Percentiles rank a stretch among this genome's conserved stretches.
These are phyloP conservation scores for Tolypocladium inflatum DNA, from an alignment of 2,329 filamentous ascomycete species.

Conservation along the genomic window DNA sequence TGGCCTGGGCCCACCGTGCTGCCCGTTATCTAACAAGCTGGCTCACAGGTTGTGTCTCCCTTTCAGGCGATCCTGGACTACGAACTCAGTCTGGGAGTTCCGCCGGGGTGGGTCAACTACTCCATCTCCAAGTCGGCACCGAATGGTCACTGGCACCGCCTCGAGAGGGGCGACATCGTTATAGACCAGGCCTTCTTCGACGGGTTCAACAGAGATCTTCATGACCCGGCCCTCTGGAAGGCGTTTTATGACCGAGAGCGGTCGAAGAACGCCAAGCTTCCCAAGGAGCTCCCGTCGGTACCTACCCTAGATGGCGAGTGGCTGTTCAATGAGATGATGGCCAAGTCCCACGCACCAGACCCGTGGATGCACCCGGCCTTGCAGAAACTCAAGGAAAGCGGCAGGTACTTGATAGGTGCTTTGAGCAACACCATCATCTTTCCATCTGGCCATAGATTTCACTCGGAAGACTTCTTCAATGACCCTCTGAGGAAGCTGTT, in stretches of 20 bases:
- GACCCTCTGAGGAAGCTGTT: conserved; percentile 60
- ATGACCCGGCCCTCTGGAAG: conserved; percentile 57
- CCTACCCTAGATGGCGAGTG: conserved; percentile 67
- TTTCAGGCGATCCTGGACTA: conserved; percentile 92
- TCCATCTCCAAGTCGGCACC: conserved; percentile 73
- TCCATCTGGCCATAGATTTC: conserved; percentile 61
- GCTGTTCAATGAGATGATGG: conserved; percentile 92
- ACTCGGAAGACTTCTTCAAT: conserved; percentile 36
- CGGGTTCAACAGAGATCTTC: conserved; percentile 67
- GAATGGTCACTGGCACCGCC: conserved; percentile 74
- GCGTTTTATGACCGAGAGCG: conserved; percentile 45
- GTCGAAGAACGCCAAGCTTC: conserved; percentile 29
- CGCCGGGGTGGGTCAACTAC: conserved; percentile 84
- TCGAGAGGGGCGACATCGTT: conserved; percentile 75
- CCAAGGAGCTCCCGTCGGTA: conserved; percentile 43
- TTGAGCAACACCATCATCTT: conserved; percentile 88
- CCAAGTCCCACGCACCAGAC: conserved; percentile 57
- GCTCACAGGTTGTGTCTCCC: conserved; percentile 68
- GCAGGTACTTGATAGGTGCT: conserved; percentile 65
- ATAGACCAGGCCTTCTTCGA: conserved; percentile 68
- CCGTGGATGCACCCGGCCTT: conserved; percentile 85
- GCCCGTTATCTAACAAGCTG: neutral
- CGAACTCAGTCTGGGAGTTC: conserved; percentile 66
- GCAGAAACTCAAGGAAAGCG: conserved; percentile 52
- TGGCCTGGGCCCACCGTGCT: neutral